Conservation (phyloP, 345 rosid species). For the Citrus reticulata region DNA sequence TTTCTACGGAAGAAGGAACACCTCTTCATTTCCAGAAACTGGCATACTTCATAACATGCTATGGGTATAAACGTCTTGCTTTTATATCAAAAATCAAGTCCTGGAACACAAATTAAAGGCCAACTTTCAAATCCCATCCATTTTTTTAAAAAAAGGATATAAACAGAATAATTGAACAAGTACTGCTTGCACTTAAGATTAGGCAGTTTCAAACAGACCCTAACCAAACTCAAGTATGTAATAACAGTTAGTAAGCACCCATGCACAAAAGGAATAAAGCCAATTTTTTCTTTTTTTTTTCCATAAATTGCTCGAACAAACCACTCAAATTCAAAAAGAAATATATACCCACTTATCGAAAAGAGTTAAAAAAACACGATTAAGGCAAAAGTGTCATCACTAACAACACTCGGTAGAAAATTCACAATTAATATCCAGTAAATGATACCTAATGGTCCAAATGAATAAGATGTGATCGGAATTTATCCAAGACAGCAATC, state of each 20-base stretch:
- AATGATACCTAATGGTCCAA: neutral
- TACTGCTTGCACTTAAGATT: neutral
- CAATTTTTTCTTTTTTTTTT: too few species aligned
- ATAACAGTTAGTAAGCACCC: neutral
- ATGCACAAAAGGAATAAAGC: constrained; percentile 1
- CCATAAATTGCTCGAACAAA: neutral
- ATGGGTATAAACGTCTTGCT: constrained; percentile 11
- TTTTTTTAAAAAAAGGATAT: neutral
- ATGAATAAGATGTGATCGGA: neutral
- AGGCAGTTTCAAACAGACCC: neutral
- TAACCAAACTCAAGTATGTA: neutral
- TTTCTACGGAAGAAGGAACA: constrained; percentile 23
- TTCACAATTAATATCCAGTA: neutral
- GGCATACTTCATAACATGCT: constrained; percentile 34
- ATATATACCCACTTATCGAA: neutral
- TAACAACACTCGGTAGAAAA: neutral
- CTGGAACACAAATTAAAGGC: neutral
- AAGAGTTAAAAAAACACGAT: neutral
- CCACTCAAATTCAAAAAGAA: neutral
- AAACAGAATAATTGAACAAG: neutral
- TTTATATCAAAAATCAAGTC: constrained; percentile 12
- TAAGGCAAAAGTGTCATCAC: neutral
- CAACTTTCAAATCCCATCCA: neutral
- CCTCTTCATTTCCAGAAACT: constrained; percentile 59
- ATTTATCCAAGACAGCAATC: neutral